Conservation (phyloP, 306 rosid species). For the Hippophae gyantsensis region DNA sequence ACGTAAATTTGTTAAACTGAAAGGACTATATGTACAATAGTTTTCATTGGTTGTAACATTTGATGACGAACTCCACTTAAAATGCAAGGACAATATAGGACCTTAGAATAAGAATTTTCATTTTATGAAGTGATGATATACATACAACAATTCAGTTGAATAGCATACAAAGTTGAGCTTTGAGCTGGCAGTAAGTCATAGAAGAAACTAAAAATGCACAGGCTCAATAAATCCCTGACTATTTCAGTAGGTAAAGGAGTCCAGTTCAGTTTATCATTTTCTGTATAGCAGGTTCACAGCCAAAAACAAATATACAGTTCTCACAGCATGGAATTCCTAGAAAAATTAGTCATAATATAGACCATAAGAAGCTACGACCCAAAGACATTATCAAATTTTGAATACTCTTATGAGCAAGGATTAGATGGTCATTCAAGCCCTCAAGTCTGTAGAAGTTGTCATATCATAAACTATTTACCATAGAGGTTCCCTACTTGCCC, state of each 20-base stretch:
- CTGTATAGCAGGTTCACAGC: conserved; percentile 39
- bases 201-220: conserved; percentile 22
- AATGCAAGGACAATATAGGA: not conserved
- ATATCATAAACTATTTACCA: conserved; percentile 14
- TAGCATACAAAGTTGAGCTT: conserved; percentile 25
- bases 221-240: conserved; percentile 19
- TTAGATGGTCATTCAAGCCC: conserved; percentile 20
- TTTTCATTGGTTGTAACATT: no score
- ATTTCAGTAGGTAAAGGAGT: conserved; percentile 27
- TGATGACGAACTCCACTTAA: not conserved
- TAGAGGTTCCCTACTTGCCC: conserved; percentile 24
- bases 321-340: conserved; percentile 24
- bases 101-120: conserved; percentile 22
- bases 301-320: conserved; percentile 34
- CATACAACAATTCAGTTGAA: conserved; percentile 23
- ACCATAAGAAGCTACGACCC: conserved; percentile 20
- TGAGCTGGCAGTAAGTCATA: conserved; percentile 24
- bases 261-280: conserved; percentile 24
- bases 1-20: no score
- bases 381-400: conserved; percentile 3
- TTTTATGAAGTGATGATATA: conserved; percentile 25
- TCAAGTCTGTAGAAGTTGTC: conserved; percentile 24
- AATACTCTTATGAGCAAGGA: conserved; percentile 22
- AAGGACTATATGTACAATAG: not conserved
- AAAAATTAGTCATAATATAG: conserved; percentile 16